Conservation (phyloP, 2,329 filamentous ascomycete species). For the Diplocarpon rosae region DNA sequence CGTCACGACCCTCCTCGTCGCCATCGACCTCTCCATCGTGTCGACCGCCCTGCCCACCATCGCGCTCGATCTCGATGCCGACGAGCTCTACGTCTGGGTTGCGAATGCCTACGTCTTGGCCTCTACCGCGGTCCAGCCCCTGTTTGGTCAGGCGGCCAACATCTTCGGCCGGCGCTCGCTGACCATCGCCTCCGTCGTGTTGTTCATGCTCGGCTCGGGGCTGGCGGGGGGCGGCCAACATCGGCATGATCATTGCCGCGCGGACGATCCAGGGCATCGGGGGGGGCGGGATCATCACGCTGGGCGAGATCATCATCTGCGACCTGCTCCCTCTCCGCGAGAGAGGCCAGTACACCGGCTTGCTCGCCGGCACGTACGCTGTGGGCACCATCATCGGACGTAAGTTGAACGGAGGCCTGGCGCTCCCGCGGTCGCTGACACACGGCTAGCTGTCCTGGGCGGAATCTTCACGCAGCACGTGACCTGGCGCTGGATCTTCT, state of each 20-base stretch:
- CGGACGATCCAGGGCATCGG: slow-evolving; percentile 7
- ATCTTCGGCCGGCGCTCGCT: slow-evolving; percentile 8
- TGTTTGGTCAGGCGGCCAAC: slow-evolving; percentile 8
- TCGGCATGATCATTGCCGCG: slow-evolving; percentile 6
- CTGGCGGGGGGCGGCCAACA: slow-evolving; percentile 2
- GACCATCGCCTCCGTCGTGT: slow-evolving; percentile 5
- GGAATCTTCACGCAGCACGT: slow-evolving; percentile 6
- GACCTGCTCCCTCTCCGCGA: slow-evolving; percentile 6
- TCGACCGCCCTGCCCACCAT: slow-evolving; percentile 50
- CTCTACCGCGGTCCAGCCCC: slow-evolving; percentile 5
- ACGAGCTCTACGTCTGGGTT: slow-evolving; percentile 55
- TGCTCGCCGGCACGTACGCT: slow-evolving; percentile 8
- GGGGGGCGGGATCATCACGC: slow-evolving; percentile 7
- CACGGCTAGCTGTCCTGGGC: slow-evolving; percentile 4
- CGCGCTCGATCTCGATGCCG: slow-evolving; percentile 36
- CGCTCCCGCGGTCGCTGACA: not conserved
- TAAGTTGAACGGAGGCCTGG: not conserved
- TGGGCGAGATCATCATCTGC: slow-evolving; percentile 10
- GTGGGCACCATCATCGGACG: slow-evolving; percentile 8
- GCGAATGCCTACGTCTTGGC: slow-evolving; percentile 60
- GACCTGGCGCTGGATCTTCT: slow-evolving; percentile 8
- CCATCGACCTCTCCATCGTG: slow-evolving; percentile 36
- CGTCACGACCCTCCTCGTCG: slow-evolving; percentile 15
- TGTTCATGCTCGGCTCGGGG: slow-evolving; percentile 6
- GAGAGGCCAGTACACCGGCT: slow-evolving; percentile 7